Evolutionary conservation across 768 basidiomycete species (phyloP).

Genomic region (Boletus pseudopeckii): DNA sequence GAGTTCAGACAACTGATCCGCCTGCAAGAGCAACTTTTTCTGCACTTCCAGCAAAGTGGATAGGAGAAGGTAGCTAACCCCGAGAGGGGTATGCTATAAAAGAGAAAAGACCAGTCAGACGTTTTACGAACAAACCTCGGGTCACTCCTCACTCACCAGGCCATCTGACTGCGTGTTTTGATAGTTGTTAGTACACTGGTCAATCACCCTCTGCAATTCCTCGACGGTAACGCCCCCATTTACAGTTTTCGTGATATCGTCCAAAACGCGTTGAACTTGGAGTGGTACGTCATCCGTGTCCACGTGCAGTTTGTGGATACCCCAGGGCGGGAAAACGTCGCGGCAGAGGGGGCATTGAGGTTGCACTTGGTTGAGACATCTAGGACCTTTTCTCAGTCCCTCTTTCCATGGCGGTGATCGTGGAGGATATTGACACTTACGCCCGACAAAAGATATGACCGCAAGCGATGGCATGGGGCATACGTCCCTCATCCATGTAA

Average conservation of each 20-base stretch:
- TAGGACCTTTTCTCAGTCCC: not conserved
- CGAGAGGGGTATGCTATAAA: not conserved
- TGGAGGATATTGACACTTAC: slow-evolving; percentile 2
- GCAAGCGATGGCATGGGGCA: slow-evolving; percentile 7
- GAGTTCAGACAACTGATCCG: not conserved
- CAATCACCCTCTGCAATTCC: slow-evolving; percentile 5
- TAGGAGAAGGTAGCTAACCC: not conserved
- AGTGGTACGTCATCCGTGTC: not conserved
- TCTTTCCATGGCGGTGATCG: too few species aligned
- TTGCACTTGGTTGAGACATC: slow-evolving; percentile 8
- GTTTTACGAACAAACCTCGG: not conserved
- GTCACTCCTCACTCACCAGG: not conserved
- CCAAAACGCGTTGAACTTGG: not conserved
- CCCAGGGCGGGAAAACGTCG: not conserved
- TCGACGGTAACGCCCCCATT: not conserved
- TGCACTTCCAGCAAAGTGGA: not conserved
- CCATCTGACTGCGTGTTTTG: not conserved
- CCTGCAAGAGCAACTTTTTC: not conserved
- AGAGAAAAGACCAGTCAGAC: not conserved
- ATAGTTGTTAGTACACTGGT: not conserved
- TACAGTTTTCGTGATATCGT: not conserved
- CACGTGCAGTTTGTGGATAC: slow-evolving; percentile 6
- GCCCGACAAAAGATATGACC: slow-evolving; percentile 15
- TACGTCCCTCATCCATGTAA: not conserved
- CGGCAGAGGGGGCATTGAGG: slow-evolving; percentile 14